Percentiles rank a stretch among this genome's conserved stretches.
Conservation (phyloP, 2,329 filamentous ascomycete species). For the Microsporum ferrugineum region DNA sequence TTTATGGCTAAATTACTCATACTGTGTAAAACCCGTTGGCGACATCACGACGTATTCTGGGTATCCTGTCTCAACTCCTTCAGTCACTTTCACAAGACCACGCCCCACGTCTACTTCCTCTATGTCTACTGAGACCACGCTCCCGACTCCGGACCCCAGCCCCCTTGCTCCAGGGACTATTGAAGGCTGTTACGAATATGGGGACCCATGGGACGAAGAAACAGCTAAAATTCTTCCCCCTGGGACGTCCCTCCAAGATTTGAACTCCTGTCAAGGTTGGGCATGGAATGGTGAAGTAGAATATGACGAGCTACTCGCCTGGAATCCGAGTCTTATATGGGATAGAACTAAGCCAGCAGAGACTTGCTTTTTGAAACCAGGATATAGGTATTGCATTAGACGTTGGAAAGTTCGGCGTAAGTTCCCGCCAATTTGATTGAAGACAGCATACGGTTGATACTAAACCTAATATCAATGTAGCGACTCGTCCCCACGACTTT, state of each 20-base stretch:
- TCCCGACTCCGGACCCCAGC: neutral
- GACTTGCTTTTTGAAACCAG: neutral
- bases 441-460: neutral
- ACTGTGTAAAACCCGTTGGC: too few relatives aligned
- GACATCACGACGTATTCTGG: too few relatives aligned
- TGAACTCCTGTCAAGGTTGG: neutral
- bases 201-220: neutral
- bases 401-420: neutral
- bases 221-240: neutral
- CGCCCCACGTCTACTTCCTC: too few relatives aligned
- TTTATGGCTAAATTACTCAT: too few relatives aligned
- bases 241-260: neutral
- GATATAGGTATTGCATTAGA: neutral
- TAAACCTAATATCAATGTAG: neutral
- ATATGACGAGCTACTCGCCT: neutral
- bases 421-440: neutral
- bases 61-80: too few relatives aligned
- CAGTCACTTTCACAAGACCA: too few relatives aligned
- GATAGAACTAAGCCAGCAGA: neutral
- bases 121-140: neutral
- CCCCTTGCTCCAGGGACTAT: neutral
- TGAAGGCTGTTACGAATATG: neutral
- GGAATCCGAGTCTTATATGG: neutral
- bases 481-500: neutral
- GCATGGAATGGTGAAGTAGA: neutral